Base-by-base conservation (phyloP, 352 stramenopile genomes). In the Globisporangium viniferum region DNA sequence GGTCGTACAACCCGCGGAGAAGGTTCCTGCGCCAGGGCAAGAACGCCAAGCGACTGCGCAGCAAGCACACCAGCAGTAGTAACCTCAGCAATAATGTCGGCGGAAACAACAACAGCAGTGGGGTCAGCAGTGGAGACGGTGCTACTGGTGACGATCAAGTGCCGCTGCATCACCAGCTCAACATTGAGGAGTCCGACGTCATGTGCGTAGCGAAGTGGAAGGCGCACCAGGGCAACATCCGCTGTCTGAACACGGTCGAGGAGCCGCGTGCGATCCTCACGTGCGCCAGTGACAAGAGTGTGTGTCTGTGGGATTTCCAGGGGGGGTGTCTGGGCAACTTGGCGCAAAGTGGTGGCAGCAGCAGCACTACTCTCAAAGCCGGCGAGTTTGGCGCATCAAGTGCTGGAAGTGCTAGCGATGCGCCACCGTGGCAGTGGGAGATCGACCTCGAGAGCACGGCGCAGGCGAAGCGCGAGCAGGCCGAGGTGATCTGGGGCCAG, bases 11-110 rank as follows among this genome's bases (percentile, higher is more conserved):
- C 39, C 86, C 86, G 22, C 79, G 84, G 6, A 77, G 86, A 0
- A 77, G 86, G 0, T 92, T 92, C 59, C 69, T 90, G 44, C 73
- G 86, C 8, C 81, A 92, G 22, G 86, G 84, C 5, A 90, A 90
- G 41, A 82, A 79, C 18, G 76, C 82, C 12, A 89, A 86, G 48
- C 73, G 84, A 2, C 72, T 89, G 36, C 79, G 77, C 3, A 62
- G 27, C 10, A 62, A 64, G n/a, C 59, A 63, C 71, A 76, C 46
- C 76, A 76, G 41, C 74, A 59, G 27, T 22, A 18, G 14, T 12
- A n/a, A 48, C 39, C 14, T 20, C 39, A 59, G 54, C 3, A 59
- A 14, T 33, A 20, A 12, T 59, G 18, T 10, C 3, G 4, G 27
- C 22, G 20, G 20, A n/a, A 78, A 44, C 56, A 75, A 5, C 69